Conservation (phyloP, 306 rosid species). For the Adenanthera pavonina region DNA sequence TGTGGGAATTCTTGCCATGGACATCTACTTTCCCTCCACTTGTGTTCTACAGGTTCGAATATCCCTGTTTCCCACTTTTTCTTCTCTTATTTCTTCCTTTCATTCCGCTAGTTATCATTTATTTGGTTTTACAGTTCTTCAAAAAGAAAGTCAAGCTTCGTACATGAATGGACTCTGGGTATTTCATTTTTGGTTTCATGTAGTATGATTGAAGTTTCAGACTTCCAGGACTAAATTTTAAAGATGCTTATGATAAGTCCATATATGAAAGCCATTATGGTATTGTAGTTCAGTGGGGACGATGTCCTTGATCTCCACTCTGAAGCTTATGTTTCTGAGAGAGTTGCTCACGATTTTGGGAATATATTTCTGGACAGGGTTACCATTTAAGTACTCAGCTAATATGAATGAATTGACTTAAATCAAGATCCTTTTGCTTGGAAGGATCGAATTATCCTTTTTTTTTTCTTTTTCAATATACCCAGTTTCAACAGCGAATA, state of each 20-base stretch:
- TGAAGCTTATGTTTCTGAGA: background rate
- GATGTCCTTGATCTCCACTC: background rate
- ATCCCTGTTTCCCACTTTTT: background rate
- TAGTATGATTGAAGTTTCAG: background rate
- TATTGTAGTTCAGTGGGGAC: background rate
- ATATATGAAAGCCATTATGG: background rate
- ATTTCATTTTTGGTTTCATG: background rate
- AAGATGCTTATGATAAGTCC: background rate
- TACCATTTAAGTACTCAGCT: too few relatives aligned
- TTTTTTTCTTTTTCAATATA: background rate
- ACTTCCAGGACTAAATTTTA: background rate
- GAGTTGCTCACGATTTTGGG: background rate
- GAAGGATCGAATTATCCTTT: background rate
- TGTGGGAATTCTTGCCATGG: constrained; percentile 89
- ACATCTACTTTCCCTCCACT: constrained; percentile 86
- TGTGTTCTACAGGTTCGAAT: constrained; percentile 77
- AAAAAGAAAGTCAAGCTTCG: background rate
- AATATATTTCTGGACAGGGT: background rate
- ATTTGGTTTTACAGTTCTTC: background rate
- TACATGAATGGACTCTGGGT: background rate
- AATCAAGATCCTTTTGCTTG: background rate
- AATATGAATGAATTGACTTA: too few relatives aligned
- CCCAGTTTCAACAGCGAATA: background rate
- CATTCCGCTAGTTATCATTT: background rate
- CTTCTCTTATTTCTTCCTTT: too few relatives aligned